These are phyloP conservation scores for Anacardium occidentale DNA, from an alignment of 345 rosid species.

Conservation along the genomic window DNA sequence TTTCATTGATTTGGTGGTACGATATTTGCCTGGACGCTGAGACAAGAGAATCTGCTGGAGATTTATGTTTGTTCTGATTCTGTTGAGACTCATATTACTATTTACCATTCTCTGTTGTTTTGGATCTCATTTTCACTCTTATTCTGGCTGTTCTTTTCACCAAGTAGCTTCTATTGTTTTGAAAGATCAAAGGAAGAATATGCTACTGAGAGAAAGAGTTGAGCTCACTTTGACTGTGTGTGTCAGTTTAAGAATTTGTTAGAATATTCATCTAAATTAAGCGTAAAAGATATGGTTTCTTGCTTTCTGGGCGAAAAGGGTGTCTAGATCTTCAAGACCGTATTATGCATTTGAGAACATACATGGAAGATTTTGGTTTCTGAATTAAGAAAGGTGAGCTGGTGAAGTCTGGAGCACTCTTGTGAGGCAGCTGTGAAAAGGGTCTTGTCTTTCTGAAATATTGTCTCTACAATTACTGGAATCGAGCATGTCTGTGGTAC, in stretches of 20 bases:
- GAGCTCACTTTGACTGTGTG: conserved; percentile 16
- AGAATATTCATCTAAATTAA: conserved; percentile 21
- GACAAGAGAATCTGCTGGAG: conserved; percentile 18
- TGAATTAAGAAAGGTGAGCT: conserved; percentile 14
- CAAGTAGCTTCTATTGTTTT: conserved; percentile 37
- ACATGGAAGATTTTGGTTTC: conserved; percentile 13
- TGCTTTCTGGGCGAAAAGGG: conserved; percentile 27
- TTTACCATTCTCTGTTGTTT: conserved; percentile 1
- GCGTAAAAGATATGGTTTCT: conserved; percentile 17
- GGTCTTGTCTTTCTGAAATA: conserved; percentile 47
- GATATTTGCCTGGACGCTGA: conserved; percentile 3
- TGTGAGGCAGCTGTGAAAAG: conserved; percentile 35
- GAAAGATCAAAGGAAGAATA: conserved; percentile 28
- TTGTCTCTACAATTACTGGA: conserved; percentile 31
- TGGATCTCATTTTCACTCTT: conserved; percentile 19
- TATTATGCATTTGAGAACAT: conserved; percentile 19
- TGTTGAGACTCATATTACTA: neutral
- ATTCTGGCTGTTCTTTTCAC: conserved; percentile 31
- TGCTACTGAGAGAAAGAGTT: conserved; percentile 20
- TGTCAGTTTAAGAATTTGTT: conserved; percentile 11
- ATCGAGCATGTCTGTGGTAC: conserved; percentile 37
- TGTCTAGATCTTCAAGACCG: conserved; percentile 28
- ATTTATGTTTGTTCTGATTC: neutral
- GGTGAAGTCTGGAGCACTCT: conserved; percentile 26
- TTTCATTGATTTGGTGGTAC: conserved; percentile 8